Conservation (phyloP, 257 asterid genomes). For the Gentiana dahurica region DNA sequence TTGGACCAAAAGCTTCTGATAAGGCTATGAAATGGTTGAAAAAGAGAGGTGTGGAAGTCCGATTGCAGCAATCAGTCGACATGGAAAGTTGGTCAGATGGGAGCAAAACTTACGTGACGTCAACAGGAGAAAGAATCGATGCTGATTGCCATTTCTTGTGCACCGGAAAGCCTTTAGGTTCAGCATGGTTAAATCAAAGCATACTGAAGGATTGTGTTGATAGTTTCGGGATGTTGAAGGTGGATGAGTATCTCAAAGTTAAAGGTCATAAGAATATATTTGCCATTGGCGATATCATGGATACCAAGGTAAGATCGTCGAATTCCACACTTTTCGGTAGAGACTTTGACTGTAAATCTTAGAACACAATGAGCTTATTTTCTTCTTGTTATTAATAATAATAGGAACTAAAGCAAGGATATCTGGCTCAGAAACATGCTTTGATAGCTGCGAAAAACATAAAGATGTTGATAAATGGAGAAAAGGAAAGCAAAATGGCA, state of each 20-base stretch:
- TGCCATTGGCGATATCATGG: too few relatives aligned
- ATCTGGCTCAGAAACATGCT: constrained; percentile 3
- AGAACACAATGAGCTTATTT: too few relatives aligned
- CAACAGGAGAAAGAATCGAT: constrained; percentile 46
- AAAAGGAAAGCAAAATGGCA: constrained; percentile 52
- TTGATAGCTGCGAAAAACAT: constrained; percentile 46
- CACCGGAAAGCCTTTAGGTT: constrained; percentile 30
- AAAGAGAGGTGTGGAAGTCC: constrained; percentile 36
- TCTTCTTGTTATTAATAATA: too few relatives aligned
- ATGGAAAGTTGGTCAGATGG: constrained; percentile 20
- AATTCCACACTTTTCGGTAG: constrained; percentile 8
- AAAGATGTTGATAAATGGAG: constrained; percentile 45
- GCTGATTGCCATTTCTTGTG: constrained; percentile 58
- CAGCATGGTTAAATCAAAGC: too few relatives aligned
- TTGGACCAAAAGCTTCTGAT: constrained; percentile 26
- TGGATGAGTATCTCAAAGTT: constrained; percentile 24
- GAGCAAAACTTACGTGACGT: constrained; percentile 35
- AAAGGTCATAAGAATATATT: too few relatives aligned
- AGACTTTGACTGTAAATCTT: too few relatives aligned
- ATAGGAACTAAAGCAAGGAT: too few relatives aligned
- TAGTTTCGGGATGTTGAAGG: constrained; percentile 50
- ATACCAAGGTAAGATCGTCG: constrained; percentile 21
- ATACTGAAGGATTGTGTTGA: constrained; percentile 17
- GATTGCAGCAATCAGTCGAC: too few relatives aligned
- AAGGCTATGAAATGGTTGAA: constrained; percentile 55